phyloP scores from a whole-genome alignment of 805 yeast genomes.

The Phaffomyces opuntiae region DNA sequence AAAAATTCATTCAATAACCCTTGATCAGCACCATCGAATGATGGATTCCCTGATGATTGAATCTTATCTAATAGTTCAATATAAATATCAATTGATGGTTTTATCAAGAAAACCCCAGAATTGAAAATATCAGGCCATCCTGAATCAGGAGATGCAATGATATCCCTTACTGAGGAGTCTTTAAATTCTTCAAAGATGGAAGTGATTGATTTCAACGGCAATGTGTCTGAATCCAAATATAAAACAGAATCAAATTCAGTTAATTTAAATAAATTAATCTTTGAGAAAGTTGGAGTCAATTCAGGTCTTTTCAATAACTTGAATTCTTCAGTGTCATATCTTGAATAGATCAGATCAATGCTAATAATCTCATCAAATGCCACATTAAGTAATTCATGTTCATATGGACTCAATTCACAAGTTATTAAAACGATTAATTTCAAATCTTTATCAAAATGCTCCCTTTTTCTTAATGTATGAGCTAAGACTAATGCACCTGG shows the following conservation, averaged over 20 bases:
- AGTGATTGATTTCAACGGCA: constrained; percentile 33
- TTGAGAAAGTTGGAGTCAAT: constrained; percentile 42
- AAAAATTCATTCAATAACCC: constrained; percentile 74
- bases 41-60: constrained; percentile 22
- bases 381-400: constrained; percentile 6
- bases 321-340: constrained; percentile 20
- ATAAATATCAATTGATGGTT: constrained; percentile 42
- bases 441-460: constrained; percentile 1
- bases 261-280: constrained; percentile 43
- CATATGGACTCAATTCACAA: constrained; percentile 12
- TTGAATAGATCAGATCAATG: constrained; percentile 20
- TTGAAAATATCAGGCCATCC: constrained; percentile 91
- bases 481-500: constrained; percentile 55
- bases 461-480: constrained; percentile 23
- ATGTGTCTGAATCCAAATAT: constrained; percentile 61
- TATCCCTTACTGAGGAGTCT: constrained; percentile 18
- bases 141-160: constrained; percentile 54
- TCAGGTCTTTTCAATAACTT: constrained; percentile 42
- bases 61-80: constrained; percentile 30
- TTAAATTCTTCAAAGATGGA: constrained; percentile 14
- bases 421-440: constrained; percentile 20
- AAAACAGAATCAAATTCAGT: constrained; percentile 38
- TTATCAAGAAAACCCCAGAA: constrained; percentile 59
- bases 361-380: constrained; percentile 24
- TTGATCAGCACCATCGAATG: constrained; percentile 88